Evolutionary conservation across 139 green algal genomes (phyloP), one percentile per base, ranked within the genome.

Genomic region (Zygnema circumcarinatum): DNA sequence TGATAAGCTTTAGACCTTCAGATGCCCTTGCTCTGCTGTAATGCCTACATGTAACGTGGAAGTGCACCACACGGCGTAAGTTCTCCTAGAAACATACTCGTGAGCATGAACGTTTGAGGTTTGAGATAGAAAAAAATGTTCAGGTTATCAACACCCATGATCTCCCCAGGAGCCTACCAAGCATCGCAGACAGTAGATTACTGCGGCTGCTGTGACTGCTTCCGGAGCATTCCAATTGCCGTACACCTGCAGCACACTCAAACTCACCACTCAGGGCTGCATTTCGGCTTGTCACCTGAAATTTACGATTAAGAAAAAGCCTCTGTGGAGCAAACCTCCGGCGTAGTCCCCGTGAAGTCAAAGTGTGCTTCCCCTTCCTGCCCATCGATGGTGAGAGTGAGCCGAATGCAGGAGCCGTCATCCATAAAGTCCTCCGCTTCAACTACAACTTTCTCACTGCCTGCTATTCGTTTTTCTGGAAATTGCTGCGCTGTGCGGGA

Each of bases 181-280:
- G 92, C 95, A 98, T 69, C 91, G 93, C 87, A 98, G 81, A 3
- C 92, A 90, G 90, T 99, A 99, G 83, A 99, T 98, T 87, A 98
- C 95, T 47, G 97, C 97, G 3, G 94, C 96, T 80, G 93, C 94
- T 0, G 95, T 96, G 31, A 99, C 97, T 0, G 97, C 97, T 7
- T 93, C 93, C 0, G 97, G 97, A 2, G 96, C 96, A 85, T 99
- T 99, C 89, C 92, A 95, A 92, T 98, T 99, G 90, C 94, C 96
- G 87, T 94, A 95, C 74, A 90, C 80, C 84, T 89, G 84, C 38
- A n/a, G 29, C 32, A 29, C 62, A n/a, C 32, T n/a, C 56, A 72
- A 72, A 72, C 56, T 35, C n/a, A 35, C 56, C 56, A 72, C 56
- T 72, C 56, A 35, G 29, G 56, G 29, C 29, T n/a, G 56, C n/a